phyloP scores from a whole-genome alignment of 192 early-diverging fungal genomes.

The Spizellomyces sp. region DNA sequence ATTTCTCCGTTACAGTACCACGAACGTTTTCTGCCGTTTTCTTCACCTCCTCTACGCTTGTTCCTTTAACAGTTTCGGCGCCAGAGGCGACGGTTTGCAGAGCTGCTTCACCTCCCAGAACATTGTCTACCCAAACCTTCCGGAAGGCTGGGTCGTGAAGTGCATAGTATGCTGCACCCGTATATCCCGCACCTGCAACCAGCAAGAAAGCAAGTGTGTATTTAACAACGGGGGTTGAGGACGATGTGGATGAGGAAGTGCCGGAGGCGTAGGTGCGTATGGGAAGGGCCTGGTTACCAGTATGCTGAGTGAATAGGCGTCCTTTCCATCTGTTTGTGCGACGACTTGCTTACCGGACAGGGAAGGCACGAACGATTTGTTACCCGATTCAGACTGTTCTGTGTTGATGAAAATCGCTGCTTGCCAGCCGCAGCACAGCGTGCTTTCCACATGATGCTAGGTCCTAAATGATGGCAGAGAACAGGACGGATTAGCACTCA shows the following conservation, averaged over 20 bases:
- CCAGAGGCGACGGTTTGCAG: slow-evolving; percentile 17
- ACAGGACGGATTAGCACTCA: too few species aligned
- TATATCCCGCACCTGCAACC: slow-evolving; percentile 39
- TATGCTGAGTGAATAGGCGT: too few species aligned
- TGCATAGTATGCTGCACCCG: slow-evolving; percentile 58
- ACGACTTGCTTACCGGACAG: too few species aligned
- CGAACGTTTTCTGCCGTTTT: slow-evolving; percentile 34
- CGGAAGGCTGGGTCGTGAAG: slow-evolving; percentile 57
- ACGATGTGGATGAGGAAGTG: slow-evolving; percentile 1
- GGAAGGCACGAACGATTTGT: too few species aligned
- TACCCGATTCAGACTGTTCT: background rate
- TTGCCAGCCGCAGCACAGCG: slow-evolving; percentile 6
- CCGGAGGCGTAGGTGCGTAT: background rate
- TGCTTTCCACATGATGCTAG: slow-evolving; percentile 13
- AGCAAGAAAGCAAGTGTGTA: slow-evolving; percentile 24
- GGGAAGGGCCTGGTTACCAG: too few species aligned
- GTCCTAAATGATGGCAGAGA: too few species aligned
- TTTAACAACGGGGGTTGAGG: slow-evolving; percentile 16
- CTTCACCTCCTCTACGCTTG: slow-evolving; percentile 37
- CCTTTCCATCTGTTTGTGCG: background rate
- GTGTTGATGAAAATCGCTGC: background rate
- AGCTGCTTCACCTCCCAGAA: slow-evolving; percentile 55
- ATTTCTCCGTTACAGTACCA: slow-evolving; percentile 26
- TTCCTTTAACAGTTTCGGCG: slow-evolving; percentile 18
- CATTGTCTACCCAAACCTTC: slow-evolving; percentile 53